Base-by-base conservation (phyloP, 108 stramenopile genomes). In the Poteriospumella lacustris region DNA sequence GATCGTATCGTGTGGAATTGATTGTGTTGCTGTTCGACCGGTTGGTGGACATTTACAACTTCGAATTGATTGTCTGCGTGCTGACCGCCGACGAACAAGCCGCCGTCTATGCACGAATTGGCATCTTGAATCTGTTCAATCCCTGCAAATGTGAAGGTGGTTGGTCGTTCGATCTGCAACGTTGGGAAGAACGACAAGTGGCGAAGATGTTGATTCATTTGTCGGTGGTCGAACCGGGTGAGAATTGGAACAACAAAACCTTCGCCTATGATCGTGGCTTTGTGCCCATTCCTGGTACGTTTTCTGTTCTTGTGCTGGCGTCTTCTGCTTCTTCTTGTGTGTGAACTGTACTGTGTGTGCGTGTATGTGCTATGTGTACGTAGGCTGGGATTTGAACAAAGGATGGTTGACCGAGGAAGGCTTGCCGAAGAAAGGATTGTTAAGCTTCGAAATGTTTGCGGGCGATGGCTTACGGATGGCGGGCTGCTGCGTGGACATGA, bases 1-100 rank as follows among this genome's bases (percentile, higher is more conserved):
- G 70, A 3, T 73, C 70, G 36, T 73, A 73, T 73, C 70, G 70
- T n/a, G 70, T 73, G 33, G 70, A 73, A 24, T 42, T 73, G 12
- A 12, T 73, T 3, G 33, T 73, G 9, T 28, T 26, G 36, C 9
- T 73, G 5, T 73, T 52, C 47, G 70, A 44, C 36, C 70, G 41
- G 28, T 33, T 73, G 31, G 31, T 73, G 5, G 70, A 73, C 42
- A 42, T 73, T 36, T 31, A 73, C 31, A 73, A 73, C 42, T 34
- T 73, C 24, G 70, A 73, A 26, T 24, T 73, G 70, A 38, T 73
- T 52, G 5, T 73, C 5, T 5, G 9, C n/a, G 42, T 38, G 28
- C 42, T 73, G 29, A 73, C 9, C 41, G 70, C 70, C 9, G 47
- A 44, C 26, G 70, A 73, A 56, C 44, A 44, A 73, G 70, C 70